A percentile compares a stretch with the other conserved stretches of the same genome.
Conservation (phyloP, 768 basidiomycete species). For the Udeniomyces megalosporus region DNA sequence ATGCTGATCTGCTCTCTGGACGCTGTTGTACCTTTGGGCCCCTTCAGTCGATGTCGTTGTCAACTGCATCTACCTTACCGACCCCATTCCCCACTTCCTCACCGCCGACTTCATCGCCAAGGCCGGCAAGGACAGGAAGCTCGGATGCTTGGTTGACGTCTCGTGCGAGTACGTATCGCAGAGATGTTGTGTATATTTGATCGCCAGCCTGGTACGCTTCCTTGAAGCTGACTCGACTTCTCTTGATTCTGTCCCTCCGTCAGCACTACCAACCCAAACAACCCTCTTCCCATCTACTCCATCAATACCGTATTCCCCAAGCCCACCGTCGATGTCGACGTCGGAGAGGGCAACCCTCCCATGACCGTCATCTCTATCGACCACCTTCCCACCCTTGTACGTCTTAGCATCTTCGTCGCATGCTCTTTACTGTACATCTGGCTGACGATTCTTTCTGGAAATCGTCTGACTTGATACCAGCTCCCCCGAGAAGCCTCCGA, state of each 20-base stretch:
- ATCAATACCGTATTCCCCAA: slow-evolving; percentile 87
- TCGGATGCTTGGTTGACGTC: slow-evolving; percentile 84
- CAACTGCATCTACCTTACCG: slow-evolving; percentile 93
- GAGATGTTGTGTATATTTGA: not conserved
- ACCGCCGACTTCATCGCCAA: slow-evolving; percentile 42
- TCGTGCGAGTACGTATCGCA: slow-evolving; percentile 54
- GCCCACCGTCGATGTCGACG: slow-evolving; percentile 73
- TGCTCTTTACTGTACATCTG: not conserved
- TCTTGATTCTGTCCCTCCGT: not conserved
- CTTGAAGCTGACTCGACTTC: not conserved
- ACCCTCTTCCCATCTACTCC: slow-evolving; percentile 84
- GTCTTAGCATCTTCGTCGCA: slow-evolving; percentile 6
- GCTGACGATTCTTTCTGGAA: too few species aligned
- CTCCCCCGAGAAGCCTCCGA: slow-evolving; percentile 92
- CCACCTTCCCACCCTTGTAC: slow-evolving; percentile 70
- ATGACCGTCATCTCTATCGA: slow-evolving; percentile 88
- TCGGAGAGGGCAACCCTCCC: slow-evolving; percentile 48
- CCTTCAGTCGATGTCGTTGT: slow-evolving; percentile 79
- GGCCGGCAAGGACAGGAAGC: slow-evolving; percentile 49
- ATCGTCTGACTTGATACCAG: too few species aligned
- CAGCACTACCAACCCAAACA: slow-evolving; percentile 86
- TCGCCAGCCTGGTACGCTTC: not conserved
- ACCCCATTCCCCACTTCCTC: slow-evolving; percentile 31
- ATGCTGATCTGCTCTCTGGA: not conserved
- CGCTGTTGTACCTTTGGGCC: too few species aligned